These are phyloP conservation scores for Sugiyamaella americana DNA, from an alignment of 805 yeast genomes.

Conservation along the genomic window DNA sequence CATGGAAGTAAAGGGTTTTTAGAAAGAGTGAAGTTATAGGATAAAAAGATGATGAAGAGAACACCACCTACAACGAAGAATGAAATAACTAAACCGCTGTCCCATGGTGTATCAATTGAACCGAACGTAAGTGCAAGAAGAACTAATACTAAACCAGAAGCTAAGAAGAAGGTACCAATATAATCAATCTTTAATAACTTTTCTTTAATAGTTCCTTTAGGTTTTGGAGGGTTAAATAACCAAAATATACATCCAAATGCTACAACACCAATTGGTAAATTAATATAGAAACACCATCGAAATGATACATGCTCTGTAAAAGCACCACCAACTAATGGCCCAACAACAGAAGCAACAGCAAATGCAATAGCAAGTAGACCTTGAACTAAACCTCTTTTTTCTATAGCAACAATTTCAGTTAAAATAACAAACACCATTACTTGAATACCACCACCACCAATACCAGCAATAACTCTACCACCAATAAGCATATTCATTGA, in stretches of 20 bases:
- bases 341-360: slow-evolving; percentile 38
- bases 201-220: slow-evolving; percentile 37
- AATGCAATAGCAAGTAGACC: slow-evolving; percentile 46
- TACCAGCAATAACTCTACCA: slow-evolving; percentile 75
- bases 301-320: slow-evolving; percentile 43
- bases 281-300: slow-evolving; percentile 49
- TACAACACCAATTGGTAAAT: slow-evolving; percentile 39
- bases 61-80: slow-evolving; percentile 41
- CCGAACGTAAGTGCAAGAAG: slow-evolving; percentile 52
- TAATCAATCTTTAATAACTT: slow-evolving; percentile 47
- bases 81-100: slow-evolving; percentile 43
- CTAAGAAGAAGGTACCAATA: slow-evolving; percentile 39
- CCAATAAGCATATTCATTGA: slow-evolving; percentile 56
- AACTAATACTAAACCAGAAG: slow-evolving; percentile 36
- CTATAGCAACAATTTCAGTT: slow-evolving; percentile 68
- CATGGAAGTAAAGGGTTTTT: slow-evolving; percentile 30
- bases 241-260: slow-evolving; percentile 24
- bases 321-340: slow-evolving; percentile 53
- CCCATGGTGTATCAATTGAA: slow-evolving; percentile 45
- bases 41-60: slow-evolving; percentile 36
- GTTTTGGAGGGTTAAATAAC: slow-evolving; percentile 32
- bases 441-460: slow-evolving; percentile 85
- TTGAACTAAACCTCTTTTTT: slow-evolving; percentile 74
- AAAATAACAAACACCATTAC: slow-evolving; percentile 68
- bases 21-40: slow-evolving; percentile 35